Percentiles rank a stretch among this genome's conserved stretches.
Evolutionary conservation across 192 early-diverging fungal genomes (phyloP).

Genomic region (Coemansia sp.): DNA sequence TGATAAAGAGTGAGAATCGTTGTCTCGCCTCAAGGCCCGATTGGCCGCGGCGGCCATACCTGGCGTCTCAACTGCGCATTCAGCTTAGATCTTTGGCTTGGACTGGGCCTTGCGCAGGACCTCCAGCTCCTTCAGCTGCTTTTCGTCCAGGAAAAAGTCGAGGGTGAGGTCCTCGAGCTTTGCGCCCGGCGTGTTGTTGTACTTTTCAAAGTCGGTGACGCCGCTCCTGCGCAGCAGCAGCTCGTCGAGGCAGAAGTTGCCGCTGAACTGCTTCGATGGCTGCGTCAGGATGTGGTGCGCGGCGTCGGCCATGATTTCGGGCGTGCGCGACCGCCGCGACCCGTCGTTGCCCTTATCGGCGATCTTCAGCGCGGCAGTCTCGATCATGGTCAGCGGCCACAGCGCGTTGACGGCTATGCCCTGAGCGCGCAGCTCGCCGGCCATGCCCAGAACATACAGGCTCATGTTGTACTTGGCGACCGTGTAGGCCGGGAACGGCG

Average conservation of each 20-base stretch:
- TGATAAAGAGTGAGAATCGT: too few relatives aligned
- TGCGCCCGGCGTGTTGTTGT: slow-evolving; percentile 59
- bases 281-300: slow-evolving; percentile 64
- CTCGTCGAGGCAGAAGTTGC: slow-evolving; percentile 80
- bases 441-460: slow-evolving; percentile 67
- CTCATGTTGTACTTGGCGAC: slow-evolving; percentile 77
- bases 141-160: slow-evolving; percentile 64
- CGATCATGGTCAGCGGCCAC: slow-evolving; percentile 75
- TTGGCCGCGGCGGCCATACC: too few relatives aligned
- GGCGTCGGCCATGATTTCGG: slow-evolving; percentile 80
- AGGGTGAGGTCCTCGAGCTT: slow-evolving; percentile 56
- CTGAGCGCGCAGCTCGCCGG: slow-evolving; percentile 62
- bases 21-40: too few relatives aligned
- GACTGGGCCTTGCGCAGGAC: slow-evolving; percentile 32
- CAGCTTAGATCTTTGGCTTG: slow-evolving; percentile 13
- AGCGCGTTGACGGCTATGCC: slow-evolving; percentile 74
- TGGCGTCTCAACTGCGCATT: not conserved
- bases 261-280: slow-evolving; percentile 54
- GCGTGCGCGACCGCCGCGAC: slow-evolving; percentile 25
- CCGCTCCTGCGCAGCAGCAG: slow-evolving; percentile 67
- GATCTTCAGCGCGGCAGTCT: slow-evolving; percentile 63
- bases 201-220: slow-evolving; percentile 68
- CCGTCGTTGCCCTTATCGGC: slow-evolving; percentile 13
- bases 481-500: slow-evolving; percentile 61
- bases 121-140: slow-evolving; percentile 44